A percentile compares a stretch with the other conserved stretches of the same genome.
phyloP scores from a whole-genome alignment of 441 rosid species.

The Gossypium davidsonii region DNA sequence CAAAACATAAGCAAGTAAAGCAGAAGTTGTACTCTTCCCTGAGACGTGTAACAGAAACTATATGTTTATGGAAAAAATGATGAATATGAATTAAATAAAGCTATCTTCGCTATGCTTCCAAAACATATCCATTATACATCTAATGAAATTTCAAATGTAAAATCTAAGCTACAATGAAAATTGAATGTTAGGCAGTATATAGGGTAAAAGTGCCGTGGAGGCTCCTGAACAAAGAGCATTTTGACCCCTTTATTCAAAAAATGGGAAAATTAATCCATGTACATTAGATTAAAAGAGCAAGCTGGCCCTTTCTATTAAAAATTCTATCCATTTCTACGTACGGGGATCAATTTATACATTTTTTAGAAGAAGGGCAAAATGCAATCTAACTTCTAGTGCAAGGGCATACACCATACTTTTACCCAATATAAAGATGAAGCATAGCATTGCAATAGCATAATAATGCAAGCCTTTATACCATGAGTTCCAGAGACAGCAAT shows the following conservation, averaged over 20 bases:
- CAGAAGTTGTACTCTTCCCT: conserved; percentile 32
- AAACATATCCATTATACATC: background rate
- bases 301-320: no score
- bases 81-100: background rate
- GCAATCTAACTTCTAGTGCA: no score
- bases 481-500: conserved; percentile 30
- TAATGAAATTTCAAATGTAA: background rate
- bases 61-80: background rate
- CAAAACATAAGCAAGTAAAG: conserved; percentile 31
- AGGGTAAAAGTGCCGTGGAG: background rate
- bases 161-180: background rate
- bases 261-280: no score
- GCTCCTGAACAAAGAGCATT: no score
- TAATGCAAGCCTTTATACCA: conserved; percentile 11
- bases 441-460: background rate
- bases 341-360: no score
- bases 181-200: background rate
- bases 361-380: no score
- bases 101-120: background rate
- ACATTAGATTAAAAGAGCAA: no score
- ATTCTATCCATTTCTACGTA: no score
- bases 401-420: no score
- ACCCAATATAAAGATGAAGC: background rate
- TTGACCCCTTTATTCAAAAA: no score
- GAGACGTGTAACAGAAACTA: background rate